Percentiles rank a stretch among this genome's conserved stretches.
phyloP scores from a whole-genome alignment of 2,329 filamentous ascomycete genomes.

The Talaromyces sp. region DNA sequence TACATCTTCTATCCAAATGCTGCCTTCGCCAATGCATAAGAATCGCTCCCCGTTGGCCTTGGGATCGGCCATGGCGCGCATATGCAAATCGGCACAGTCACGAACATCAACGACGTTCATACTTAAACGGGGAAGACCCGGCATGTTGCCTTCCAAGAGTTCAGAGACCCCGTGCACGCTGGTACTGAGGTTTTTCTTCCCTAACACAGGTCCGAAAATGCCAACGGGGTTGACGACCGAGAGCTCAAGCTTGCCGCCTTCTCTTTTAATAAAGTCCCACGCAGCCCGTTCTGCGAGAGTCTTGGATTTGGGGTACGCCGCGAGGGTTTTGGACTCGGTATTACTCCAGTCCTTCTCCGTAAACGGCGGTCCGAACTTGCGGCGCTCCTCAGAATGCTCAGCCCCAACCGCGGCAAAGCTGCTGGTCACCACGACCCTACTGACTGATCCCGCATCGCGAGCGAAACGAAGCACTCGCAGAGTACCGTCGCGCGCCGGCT shows the following conservation, averaged over 20 bases:
- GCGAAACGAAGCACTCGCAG: constrained; percentile 6
- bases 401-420: constrained; percentile 14
- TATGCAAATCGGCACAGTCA: constrained; percentile 5
- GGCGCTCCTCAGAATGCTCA: constrained; percentile 15
- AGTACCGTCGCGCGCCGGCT: constrained; percentile 2
- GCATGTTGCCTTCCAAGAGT: constrained; percentile 24
- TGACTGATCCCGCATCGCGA: not conserved
- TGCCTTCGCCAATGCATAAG: constrained; percentile 3
- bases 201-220: constrained; percentile 26
- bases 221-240: constrained; percentile 22
- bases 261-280: constrained; percentile 27
- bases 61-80: constrained; percentile 2
- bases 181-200: constrained; percentile 14
- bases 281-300: constrained; percentile 28
- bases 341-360: constrained; percentile 29
- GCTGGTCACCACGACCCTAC: constrained; percentile 4
- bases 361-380: constrained; percentile 12
- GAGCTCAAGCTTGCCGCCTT: constrained; percentile 23
- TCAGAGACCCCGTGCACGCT: constrained; percentile 19
- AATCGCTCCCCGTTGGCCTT: constrained; percentile 4
- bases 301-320: constrained; percentile 28
- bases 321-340: constrained; percentile 12
- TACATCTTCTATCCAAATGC: constrained; percentile 1
- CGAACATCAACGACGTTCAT: constrained; percentile 1
- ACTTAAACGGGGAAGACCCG: constrained; percentile 20